Base-by-base conservation (phyloP, 202 grass and related monocot species). In the Zizania palustris region DNA sequence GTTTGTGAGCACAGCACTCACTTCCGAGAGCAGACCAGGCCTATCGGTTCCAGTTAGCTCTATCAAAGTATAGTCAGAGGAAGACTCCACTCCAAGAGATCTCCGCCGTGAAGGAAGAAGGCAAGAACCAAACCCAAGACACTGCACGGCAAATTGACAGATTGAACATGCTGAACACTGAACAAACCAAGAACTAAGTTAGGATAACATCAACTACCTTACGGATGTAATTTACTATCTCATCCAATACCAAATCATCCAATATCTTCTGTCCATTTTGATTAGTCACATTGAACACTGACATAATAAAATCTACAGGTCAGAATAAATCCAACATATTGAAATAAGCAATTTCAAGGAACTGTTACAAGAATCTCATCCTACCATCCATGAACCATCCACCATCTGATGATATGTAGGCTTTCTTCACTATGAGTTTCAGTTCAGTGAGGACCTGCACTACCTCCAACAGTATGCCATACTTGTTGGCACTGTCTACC, bases 371-470 rank as follows among this genome's bases (percentile, higher is more conserved):
- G 56, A 37, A 56, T 35, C 5, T 6, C 16, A 56, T n/a, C 72
- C 34, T 83, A 97, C 90, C 93, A 83, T 97, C 93, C 90, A 97
- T 97, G 76, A 93, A 97, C 93, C 93, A 97, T 63, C 81, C 84
- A 22, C 93, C 93, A 68, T 97, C 93, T 0, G 93, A 97, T 55
- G 93, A 93, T 87, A 97, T 91, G 73, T 97, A 97, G 67, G 90
- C 93, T 73, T 97, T 97, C 55, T 74, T 93, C 16, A 93, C 92
- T 34, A 93, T 88, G 41, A 97, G 89, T 38, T 91, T 87, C 22
- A 97, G 90, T 67, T 97, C 90, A 34, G 76, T 86, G 19, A 97
- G 86, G 71, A 97, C 88, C 75, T 93, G 93, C 67, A 97, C 88
- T 22, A 97, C 93, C 83, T 97, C 93, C 68, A 97, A 82, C 54